Base-by-base conservation (phyloP, 352 stramenopile genomes). In the Phytophthora fragariaefolia region DNA sequence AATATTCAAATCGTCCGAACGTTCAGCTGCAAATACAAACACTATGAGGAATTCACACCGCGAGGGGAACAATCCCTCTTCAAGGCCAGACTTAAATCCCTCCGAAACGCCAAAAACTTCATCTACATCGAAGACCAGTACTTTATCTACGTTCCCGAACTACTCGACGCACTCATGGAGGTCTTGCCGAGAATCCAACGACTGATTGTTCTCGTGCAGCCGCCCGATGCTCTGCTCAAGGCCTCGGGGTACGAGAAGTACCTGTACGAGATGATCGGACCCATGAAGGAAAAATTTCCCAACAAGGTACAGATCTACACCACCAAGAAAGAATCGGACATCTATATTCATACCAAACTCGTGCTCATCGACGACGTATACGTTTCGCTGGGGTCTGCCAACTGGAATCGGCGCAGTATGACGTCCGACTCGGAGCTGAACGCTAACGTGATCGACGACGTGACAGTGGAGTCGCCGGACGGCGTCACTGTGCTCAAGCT, bases 331-430 rank as follows among this genome's bases (percentile, higher is more conserved):
- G 36, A 63, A 1, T 56, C 73, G 8, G 38, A 72, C 4, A 40
- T 89, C 15, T 88, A 87, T 71, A 61, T 89, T 22, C 80, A 89
- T 61, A 84, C 65, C 18, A 89, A 89, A 49, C 56, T 80, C 4
- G 61, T 89, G 42, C 48, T 90, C 56, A 73, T 87, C 32, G 83
- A 92, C 58, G 83, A 90, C 57, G 83, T 92, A 17, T 89, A 83
- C 57, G 23, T 92, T 1, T 85, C 79, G 0, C 34, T 86, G 13
- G 73, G 79, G 9, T 92, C 81, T 3, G 71, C 72, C 22, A 92
- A 92, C 66, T 92, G 81, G 83, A 90, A 92, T 12, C 69, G 63
- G 10, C 63, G 69, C 5, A 73, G 63, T 15, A 73, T 76, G 69
- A 90, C 79, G 8, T 80, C 65, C 3, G 83, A 89, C 72, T 80